Evolutionary conservation across 345 rosid genomes (phyloP).

Genomic region (Dipteronia sinensis): DNA sequence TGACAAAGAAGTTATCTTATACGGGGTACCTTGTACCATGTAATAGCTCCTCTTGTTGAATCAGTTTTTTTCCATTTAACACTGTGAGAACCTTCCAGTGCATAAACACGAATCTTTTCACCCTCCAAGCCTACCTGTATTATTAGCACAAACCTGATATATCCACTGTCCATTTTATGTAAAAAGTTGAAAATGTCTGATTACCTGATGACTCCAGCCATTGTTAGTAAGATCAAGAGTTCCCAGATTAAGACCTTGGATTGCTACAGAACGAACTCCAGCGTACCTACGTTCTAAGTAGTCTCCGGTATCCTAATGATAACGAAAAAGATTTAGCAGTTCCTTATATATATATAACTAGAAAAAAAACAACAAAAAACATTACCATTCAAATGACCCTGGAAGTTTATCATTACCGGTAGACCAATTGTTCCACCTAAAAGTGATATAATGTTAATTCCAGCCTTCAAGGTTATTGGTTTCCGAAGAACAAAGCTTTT

Average conservation of each 20-base stretch:
- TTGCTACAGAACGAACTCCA: slow-evolving; percentile 35
- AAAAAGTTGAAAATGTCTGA: background rate
- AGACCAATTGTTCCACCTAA: slow-evolving; percentile 42
- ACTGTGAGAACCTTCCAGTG: slow-evolving; percentile 29
- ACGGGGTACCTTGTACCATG: slow-evolving; percentile 49
- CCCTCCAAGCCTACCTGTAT: slow-evolving; percentile 44
- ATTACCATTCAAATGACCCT: background rate
- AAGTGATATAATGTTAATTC: slow-evolving; percentile 38
- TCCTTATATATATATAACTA: background rate
- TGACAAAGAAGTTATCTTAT: background rate
- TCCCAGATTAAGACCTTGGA: slow-evolving; percentile 52
- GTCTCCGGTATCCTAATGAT: slow-evolving; percentile 46
- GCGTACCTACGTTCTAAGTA: slow-evolving; percentile 47
- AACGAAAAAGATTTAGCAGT: background rate
- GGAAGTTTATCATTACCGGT: slow-evolving; percentile 30
- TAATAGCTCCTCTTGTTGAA: slow-evolving; percentile 31
- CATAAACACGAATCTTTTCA: slow-evolving; percentile 32
- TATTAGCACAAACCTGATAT: background rate
- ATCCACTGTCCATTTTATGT: background rate
- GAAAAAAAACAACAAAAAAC: background rate
- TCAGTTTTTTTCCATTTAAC: slow-evolving; percentile 34
- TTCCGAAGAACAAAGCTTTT: slow-evolving; percentile 51
- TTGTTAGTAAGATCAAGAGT: slow-evolving; percentile 42
- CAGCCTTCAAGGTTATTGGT: slow-evolving; percentile 34
- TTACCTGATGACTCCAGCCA: slow-evolving; percentile 56